phyloP scores from a whole-genome alignment of 129 eudicot genomes.

The Tanacetum coccineum region DNA sequence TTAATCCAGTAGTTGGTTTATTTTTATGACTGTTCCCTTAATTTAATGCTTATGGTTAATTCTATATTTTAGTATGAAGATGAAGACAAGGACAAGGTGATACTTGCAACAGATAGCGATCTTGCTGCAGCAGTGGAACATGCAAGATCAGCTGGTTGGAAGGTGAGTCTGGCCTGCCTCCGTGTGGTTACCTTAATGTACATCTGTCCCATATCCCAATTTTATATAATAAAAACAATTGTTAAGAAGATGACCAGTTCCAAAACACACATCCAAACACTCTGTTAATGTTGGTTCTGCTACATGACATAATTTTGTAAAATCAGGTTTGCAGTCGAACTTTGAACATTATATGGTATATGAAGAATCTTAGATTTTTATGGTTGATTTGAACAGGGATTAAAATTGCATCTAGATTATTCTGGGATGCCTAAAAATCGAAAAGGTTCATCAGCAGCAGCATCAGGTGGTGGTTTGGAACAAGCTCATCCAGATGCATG shows the following conservation, averaged over 20 bases:
- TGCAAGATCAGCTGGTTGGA: conserved; percentile 84
- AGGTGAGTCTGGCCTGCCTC: conserved; percentile 39
- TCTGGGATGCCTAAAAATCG: conserved; percentile 49
- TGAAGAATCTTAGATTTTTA: conserved; percentile 14
- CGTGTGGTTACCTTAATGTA: neutral
- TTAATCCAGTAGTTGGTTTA: neutral
- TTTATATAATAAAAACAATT: too few relatives aligned
- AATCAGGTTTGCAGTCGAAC: too few relatives aligned
- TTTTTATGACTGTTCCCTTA: neutral
- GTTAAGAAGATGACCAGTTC: too few relatives aligned
- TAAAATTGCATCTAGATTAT: conserved; percentile 75
- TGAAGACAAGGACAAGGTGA: conserved; percentile 83
- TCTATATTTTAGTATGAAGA: conserved; percentile 72
- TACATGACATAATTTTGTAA: too few relatives aligned
- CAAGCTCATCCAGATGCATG: conserved; percentile 85
- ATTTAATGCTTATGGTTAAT: neutral
- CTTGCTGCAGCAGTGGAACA: conserved; percentile 92
- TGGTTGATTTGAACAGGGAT: conserved; percentile 54
- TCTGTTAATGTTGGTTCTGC: too few relatives aligned
- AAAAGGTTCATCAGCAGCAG: conserved; percentile 29
- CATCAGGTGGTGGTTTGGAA: conserved; percentile 40
- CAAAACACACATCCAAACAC: too few relatives aligned
- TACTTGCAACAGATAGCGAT: conserved; percentile 88
- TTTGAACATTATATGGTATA: neutral
- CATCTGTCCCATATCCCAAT: neutral